Percentiles rank a stretch among this genome's conserved stretches.
Conservation (phyloP, 2,329 filamentous ascomycete genomes). For the Cordyceps javanica region DNA sequence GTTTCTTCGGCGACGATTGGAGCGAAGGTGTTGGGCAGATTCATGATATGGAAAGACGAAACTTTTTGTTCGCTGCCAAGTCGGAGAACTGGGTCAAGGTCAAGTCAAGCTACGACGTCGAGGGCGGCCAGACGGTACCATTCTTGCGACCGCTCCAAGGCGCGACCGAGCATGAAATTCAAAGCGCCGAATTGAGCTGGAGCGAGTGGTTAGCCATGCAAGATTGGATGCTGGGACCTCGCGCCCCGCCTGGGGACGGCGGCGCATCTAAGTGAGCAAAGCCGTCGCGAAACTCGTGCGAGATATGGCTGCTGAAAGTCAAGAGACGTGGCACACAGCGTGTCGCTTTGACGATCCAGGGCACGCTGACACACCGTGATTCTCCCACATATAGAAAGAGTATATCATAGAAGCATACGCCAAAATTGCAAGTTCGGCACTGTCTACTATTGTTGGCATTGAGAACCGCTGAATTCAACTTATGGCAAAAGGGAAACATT, state of each 20-base stretch:
- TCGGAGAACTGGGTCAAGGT: conserved; percentile 84
- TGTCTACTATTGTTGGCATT: too few relatives aligned
- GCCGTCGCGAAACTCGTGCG: background rate
- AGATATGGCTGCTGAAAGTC: too few relatives aligned
- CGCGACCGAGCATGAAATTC: conserved; percentile 72
- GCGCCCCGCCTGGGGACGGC: too few relatives aligned
- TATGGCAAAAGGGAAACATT: background rate
- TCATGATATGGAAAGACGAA: conserved; percentile 83
- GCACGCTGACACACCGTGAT: too few relatives aligned
- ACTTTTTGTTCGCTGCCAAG: conserved; percentile 94
- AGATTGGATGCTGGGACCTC: conserved; percentile 94
- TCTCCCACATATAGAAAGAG: too few relatives aligned
- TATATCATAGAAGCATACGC: too few relatives aligned
- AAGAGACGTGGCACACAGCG: too few relatives aligned
- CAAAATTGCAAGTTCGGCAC: too few relatives aligned
- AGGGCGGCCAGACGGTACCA: conserved; percentile 73
- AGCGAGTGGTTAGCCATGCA: conserved; percentile 95
- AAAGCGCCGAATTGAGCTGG: conserved; percentile 77
- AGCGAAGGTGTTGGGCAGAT: conserved; percentile 69
- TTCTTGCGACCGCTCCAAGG: conserved; percentile 80
- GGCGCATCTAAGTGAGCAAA: background rate
- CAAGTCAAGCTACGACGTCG: conserved; percentile 87
- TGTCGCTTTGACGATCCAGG: too few relatives aligned
- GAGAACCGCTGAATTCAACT: background rate
- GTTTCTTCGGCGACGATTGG: conserved; percentile 97